Evolutionary conservation across 225 moss, liverwort and hornwort genomes (phyloP).

Genomic region (Rhytidiadelphus loreus): DNA sequence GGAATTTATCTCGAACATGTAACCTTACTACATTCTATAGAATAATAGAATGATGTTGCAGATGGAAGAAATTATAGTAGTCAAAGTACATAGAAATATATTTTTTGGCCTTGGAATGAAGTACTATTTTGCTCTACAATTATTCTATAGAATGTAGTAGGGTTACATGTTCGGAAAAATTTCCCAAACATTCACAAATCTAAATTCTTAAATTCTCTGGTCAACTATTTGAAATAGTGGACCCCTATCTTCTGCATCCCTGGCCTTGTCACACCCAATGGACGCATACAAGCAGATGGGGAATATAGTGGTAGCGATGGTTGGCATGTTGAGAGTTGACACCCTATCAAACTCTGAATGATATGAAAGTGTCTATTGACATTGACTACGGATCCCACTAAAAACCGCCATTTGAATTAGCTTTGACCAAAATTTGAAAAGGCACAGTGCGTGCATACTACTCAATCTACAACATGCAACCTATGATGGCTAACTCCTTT

Average conservation of each 20-base stretch:
- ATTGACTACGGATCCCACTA: not conserved
- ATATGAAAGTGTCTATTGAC: not conserved
- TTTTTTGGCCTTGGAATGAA: not conserved
- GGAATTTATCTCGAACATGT: not conserved
- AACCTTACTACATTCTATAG: not conserved
- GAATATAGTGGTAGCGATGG: not conserved
- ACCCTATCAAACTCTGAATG: not conserved
- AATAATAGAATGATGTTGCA: too few relatives aligned
- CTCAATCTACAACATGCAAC: accelerated
- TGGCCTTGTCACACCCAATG: not conserved
- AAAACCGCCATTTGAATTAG: accelerated
- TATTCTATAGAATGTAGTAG: not conserved
- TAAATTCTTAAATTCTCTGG: not conserved
- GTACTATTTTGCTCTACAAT: too few relatives aligned
- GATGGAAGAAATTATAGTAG: not conserved
- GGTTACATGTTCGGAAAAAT: not conserved
- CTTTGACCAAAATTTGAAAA: not conserved
- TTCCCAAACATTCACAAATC: not conserved
- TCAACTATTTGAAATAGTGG: not conserved
- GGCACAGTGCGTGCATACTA: accelerated
- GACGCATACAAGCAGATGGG: not conserved
- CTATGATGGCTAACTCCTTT: not conserved
- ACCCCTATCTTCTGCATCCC: accelerated
- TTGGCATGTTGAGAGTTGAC: too few relatives aligned
- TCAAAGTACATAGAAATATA: not conserved